A percentile compares a stretch with the other conserved stretches of the same genome.
Evolutionary conservation across 352 stramenopile species (phyloP).

Genomic region (Phytophthora cajani): DNA sequence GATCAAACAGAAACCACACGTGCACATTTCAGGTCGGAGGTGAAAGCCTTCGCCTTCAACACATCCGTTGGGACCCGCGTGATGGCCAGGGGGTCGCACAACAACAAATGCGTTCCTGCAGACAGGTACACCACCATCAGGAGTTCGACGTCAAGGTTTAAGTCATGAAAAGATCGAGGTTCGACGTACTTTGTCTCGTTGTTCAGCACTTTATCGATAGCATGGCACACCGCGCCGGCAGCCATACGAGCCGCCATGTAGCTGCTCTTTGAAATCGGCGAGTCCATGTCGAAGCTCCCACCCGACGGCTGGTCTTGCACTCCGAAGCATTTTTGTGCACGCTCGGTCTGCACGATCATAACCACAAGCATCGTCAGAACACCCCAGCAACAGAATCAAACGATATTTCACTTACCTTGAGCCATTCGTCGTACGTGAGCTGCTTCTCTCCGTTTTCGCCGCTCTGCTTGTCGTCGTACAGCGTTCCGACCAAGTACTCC

Average conservation of each 20-base stretch:
- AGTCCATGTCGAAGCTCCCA: slow-evolving; percentile 70
- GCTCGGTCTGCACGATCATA: slow-evolving; percentile 41
- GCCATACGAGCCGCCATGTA: slow-evolving; percentile 62
- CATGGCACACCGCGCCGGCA: slow-evolving; percentile 65
- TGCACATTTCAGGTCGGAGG: slow-evolving; percentile 61
- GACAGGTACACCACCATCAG: slow-evolving; percentile 1
- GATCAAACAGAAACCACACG: slow-evolving; percentile 69
- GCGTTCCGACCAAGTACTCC: slow-evolving; percentile 47
- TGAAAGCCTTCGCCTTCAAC: slow-evolving; percentile 64
- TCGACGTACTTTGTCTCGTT: slow-evolving; percentile 57
- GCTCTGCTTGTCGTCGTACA: slow-evolving; percentile 39
- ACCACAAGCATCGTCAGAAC: neutral
- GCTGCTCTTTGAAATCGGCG: slow-evolving; percentile 66
- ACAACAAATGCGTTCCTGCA: slow-evolving; percentile 68
- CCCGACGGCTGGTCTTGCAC: slow-evolving; percentile 52
- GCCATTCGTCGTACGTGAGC: slow-evolving; percentile 52
- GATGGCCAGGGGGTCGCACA: slow-evolving; percentile 63
- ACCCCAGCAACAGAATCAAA: neutral
- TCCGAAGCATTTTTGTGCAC: slow-evolving; percentile 57
- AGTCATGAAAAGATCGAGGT: neutral
- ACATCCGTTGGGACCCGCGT: slow-evolving; percentile 67
- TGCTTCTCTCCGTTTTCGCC: slow-evolving; percentile 26
- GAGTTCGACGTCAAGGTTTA: slow-evolving; percentile 2
- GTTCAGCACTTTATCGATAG: slow-evolving; percentile 68
- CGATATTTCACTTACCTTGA: slow-evolving; percentile 39